Conservation (phyloP, 176 grass and related monocot species). For the Oryza nivara region DNA sequence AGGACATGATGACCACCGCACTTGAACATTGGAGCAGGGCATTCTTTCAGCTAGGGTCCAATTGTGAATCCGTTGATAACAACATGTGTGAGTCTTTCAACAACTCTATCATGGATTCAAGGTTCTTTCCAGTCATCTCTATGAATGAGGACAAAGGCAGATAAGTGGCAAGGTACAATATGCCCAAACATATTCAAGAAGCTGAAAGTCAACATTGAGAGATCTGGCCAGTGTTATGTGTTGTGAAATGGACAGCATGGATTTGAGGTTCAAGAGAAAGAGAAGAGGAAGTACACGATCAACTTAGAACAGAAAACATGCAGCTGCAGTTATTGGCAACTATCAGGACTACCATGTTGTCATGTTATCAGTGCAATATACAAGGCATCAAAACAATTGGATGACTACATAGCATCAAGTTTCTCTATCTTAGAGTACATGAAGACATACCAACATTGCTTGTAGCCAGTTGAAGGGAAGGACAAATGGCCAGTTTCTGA, state of each 20-base stretch:
- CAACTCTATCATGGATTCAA: background rate
- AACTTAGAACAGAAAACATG: background rate
- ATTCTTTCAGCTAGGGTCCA: background rate
- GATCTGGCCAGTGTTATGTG: background rate
- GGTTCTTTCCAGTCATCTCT: background rate
- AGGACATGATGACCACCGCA: background rate
- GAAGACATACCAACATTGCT: background rate
- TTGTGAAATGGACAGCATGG: background rate
- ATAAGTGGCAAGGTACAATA: background rate
- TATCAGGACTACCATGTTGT: background rate
- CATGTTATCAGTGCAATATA: slow-evolving; percentile 3
- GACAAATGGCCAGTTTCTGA: background rate
- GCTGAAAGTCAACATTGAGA: background rate
- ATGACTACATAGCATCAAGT: background rate
- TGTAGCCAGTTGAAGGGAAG: background rate
- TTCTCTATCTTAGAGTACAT: background rate
- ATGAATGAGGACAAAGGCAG: background rate
- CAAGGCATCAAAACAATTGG: background rate
- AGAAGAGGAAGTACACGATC: background rate
- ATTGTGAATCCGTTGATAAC: background rate
- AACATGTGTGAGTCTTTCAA: slow-evolving; percentile 10
- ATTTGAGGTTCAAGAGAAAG: background rate
- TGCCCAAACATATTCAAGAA: background rate
- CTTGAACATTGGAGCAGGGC: background rate
- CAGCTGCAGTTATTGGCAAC: background rate